A percentile compares a stretch with the other conserved stretches of the same genome.
Conservation (phyloP, 1,284 basidiomycete species). For the Ganoderma sp. region DNA sequence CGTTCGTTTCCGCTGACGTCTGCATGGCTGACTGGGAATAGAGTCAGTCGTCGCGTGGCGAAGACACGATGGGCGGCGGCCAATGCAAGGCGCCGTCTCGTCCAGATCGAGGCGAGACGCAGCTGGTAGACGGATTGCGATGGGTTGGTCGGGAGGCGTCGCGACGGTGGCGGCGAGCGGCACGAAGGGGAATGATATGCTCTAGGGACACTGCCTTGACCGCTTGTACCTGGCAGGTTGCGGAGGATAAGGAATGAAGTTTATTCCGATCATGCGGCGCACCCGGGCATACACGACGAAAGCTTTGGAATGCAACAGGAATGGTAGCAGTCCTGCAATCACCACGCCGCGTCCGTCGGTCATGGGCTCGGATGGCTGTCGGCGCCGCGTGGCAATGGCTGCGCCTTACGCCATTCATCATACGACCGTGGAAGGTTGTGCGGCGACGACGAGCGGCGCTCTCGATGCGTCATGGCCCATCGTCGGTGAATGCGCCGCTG, state of each 20-base stretch:
- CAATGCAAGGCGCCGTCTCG: too few relatives aligned
- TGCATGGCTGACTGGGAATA: not conserved
- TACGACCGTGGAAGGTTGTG: not conserved
- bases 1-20: not conserved
- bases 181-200: not conserved
- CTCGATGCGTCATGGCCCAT: not conserved
- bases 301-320: not conserved
- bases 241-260: not conserved
- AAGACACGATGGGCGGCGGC: too few relatives aligned
- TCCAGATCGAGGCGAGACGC: not conserved
- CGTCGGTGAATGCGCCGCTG: not conserved
- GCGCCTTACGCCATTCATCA: not conserved
- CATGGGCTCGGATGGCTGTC: not conserved
- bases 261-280: not conserved
- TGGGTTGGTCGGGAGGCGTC: not conserved
- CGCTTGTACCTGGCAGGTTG: not conserved
- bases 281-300: not conserved
- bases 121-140: not conserved
- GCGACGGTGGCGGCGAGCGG: not conserved
- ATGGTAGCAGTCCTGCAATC: not conserved
- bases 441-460: conserved; percentile 5
- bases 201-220: not conserved
- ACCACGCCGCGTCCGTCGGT: not conserved
- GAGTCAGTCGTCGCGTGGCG: not conserved
- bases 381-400: too few relatives aligned